Evolutionary conservation across 495 filamentous ascomycete species (phyloP), one percentile per base, ranked within the genome.

Genomic region (Penicillium silybi): DNA sequence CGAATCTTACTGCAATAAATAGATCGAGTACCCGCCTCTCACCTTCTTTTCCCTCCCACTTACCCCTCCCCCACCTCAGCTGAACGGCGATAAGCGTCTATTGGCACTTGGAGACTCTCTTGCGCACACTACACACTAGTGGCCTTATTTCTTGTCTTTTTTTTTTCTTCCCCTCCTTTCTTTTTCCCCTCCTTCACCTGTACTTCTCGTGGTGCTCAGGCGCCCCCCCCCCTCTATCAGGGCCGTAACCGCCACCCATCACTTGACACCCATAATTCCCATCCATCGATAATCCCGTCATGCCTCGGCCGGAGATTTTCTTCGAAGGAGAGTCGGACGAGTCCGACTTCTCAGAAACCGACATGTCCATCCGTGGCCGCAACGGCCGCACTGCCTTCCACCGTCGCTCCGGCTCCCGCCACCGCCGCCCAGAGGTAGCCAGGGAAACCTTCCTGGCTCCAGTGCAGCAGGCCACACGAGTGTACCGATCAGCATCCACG

Each of bases 401-500:
- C 13, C 60, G 64, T 20, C 74, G 71, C 46, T 77, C 74, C 15
- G 32, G 61, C 37, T 77, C 73, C 29, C 72, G 73, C 25, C 62
- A 55, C 25, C 73, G 65, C 22, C 58, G 46, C 37, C 64, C 66
- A 6, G 63, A 64, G 35, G 29, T 29, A 2, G 29, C 29, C 11
- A 38, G 41, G 25, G 50, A 51, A 23, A 41, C 52, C 61, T 59
- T 41, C 51, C 65, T 34, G 45, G 48, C 26, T 52, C 70, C 44
- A 34, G 25, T 63, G 8, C 59, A 65, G 39, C 54, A 58, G 18
- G 29, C 56, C 23, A 42, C 57, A 19, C 65, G 63, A 34, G 44
- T 72, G 3, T 62, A 66, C 26, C 71, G 74, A 2, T 77, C 74
- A 2, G 60, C 66, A 8, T 77, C 74, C 7, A 75, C 70, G 1